These are phyloP conservation scores for Colletotrichum sp. DNA, from an alignment of 2,329 filamentous ascomycete species.

Conservation along the genomic window DNA sequence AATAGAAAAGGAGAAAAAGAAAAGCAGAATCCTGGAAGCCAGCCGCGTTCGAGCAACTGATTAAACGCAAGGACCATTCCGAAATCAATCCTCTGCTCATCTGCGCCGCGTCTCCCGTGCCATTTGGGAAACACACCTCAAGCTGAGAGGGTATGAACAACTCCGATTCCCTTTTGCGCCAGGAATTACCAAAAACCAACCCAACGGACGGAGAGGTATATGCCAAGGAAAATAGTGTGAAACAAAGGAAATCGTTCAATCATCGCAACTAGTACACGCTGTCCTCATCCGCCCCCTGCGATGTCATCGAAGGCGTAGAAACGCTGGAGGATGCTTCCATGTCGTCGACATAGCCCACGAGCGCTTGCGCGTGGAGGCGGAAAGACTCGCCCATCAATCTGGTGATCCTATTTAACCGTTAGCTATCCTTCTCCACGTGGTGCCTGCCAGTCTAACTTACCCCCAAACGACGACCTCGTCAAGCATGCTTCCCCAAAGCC, in stretches of 20 bases:
- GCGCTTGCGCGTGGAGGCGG: slow-evolving; percentile 92
- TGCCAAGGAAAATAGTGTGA: slow-evolving; percentile 46
- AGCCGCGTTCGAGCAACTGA: background rate
- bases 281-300: slow-evolving; percentile 73
- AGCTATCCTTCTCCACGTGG: background rate
- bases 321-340: slow-evolving; percentile 72
- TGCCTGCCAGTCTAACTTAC: slow-evolving; percentile 65
- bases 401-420: slow-evolving; percentile 69
- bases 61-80: background rate
- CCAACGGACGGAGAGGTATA: slow-evolving; percentile 44
- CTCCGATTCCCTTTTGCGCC: slow-evolving; percentile 13
- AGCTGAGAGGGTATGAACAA: slow-evolving; percentile 16
- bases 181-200: slow-evolving; percentile 24
- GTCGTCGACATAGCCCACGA: slow-evolving; percentile 93
- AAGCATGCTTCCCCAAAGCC: slow-evolving; percentile 96
- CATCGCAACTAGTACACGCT: slow-evolving; percentile 69
- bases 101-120: slow-evolving; percentile 10
- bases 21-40: background rate
- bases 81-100: background rate
- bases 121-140: slow-evolving; percentile 8
- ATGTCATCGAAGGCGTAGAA: slow-evolving; percentile 75
- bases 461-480: slow-evolving; percentile 99
- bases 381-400: slow-evolving; percentile 98
- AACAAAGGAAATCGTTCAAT: slow-evolving; percentile 58
- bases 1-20: slow-evolving; percentile 8